Evolutionary conservation across 1,284 basidiomycete species (phyloP).

Genomic region (Fomitopsis schrenkii): DNA sequence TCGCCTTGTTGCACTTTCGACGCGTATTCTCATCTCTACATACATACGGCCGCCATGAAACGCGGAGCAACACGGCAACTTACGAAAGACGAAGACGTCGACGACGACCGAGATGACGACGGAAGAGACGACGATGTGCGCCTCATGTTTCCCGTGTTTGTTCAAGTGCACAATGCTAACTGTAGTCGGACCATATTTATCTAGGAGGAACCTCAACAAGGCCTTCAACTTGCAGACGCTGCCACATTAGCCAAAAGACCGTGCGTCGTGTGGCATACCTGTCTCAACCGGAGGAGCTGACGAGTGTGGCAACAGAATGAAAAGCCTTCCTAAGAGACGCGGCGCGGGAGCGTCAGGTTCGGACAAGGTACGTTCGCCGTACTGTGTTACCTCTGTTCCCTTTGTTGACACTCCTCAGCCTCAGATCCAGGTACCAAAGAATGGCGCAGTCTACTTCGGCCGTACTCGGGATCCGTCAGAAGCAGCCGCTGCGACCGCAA

Average conservation of each 20-base stretch:
- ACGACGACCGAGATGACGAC: slow-evolving; percentile 32
- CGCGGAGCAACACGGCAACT: slow-evolving; percentile 73
- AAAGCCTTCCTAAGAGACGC: slow-evolving; percentile 49
- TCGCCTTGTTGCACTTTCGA: neutral
- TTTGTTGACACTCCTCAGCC: neutral
- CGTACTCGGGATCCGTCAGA: neutral
- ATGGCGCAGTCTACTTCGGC: neutral
- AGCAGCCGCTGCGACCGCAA: slow-evolving; percentile 19
- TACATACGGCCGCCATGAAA: slow-evolving; percentile 46
- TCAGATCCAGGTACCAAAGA: neutral
- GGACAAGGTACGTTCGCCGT: slow-evolving; percentile 10
- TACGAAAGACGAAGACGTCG: slow-evolving; percentile 50
- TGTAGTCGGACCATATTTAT: neutral
- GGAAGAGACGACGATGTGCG: slow-evolving; percentile 28
- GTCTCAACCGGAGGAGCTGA: slow-evolving; percentile 11
- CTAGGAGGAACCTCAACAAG: slow-evolving; percentile 33
- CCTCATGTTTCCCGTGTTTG: neutral
- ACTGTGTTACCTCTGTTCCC: too few relatives aligned
- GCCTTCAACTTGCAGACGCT: slow-evolving; percentile 57
- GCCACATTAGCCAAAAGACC: slow-evolving; percentile 42
- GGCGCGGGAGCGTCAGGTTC: slow-evolving; percentile 13
- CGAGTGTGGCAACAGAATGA: slow-evolving; percentile 41
- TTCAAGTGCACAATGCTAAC: neutral
- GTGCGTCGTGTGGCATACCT: slow-evolving; percentile 31
- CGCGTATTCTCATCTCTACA: neutral